Percentiles rank a stretch among this genome's conserved stretches.
Conservation (phyloP, 2,329 filamentous ascomycete species). For the Beauveria sp. region DNA sequence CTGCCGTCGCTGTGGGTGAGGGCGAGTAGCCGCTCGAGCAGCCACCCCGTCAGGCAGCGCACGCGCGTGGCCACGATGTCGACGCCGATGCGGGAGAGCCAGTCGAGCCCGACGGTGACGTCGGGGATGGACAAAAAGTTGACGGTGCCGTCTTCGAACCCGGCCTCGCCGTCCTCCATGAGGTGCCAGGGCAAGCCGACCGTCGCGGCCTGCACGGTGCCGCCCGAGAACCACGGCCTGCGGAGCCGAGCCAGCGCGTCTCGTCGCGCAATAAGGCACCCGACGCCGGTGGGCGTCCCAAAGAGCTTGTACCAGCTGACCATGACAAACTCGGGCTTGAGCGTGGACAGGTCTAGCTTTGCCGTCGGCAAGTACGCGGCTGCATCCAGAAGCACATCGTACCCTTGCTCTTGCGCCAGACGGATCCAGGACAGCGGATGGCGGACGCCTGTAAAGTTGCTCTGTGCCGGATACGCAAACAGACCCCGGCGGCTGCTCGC, state of each 20-base stretch:
- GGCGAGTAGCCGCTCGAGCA: conserved; percentile 22
- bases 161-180: conserved; percentile 21
- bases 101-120: conserved; percentile 29
- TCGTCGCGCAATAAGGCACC: conserved; percentile 29
- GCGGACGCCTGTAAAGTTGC: conserved; percentile 36
- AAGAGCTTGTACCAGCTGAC: conserved; percentile 37
- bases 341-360: conserved; percentile 24
- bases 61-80: conserved; percentile 24
- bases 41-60: conserved; percentile 29
- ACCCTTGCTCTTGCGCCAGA: conserved; percentile 28
- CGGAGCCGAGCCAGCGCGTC: conserved; percentile 23
- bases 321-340: conserved; percentile 31
- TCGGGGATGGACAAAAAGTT: conserved; percentile 34
- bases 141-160: conserved; percentile 34
- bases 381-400: conserved; percentile 33
- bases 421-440: conserved; percentile 31
- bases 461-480: conserved; percentile 39
- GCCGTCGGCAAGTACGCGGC: conserved; percentile 33
- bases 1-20: conserved; percentile 26
- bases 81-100: conserved; percentile 24
- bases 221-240: conserved; percentile 33
- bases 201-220: conserved; percentile 28
- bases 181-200: conserved; percentile 25
- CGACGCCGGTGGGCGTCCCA: conserved; percentile 34
- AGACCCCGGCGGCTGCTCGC: conserved; percentile 20